Conservation (phyloP, 129 eudicot genomes). For the Saposhnikovia divaricata region DNA sequence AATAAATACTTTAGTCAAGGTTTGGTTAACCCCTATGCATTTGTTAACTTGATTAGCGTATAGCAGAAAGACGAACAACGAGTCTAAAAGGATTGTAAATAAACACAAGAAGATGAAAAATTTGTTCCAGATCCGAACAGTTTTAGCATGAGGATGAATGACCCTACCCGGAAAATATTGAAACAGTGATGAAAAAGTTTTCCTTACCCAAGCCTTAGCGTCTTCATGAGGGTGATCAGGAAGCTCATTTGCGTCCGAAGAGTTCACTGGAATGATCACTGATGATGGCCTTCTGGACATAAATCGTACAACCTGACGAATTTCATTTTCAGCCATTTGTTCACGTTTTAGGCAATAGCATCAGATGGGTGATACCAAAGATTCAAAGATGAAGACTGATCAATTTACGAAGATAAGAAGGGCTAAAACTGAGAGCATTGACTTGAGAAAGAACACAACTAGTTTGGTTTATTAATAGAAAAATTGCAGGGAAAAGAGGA, state of each 20-base stretch:
- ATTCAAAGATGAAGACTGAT: background rate
- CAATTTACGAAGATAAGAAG: background rate
- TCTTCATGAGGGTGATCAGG: conserved; percentile 38
- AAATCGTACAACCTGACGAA: conserved; percentile 16
- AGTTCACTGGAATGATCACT: conserved; percentile 36
- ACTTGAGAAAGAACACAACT: background rate
- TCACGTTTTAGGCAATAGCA: background rate
- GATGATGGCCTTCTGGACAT: conserved; percentile 42
- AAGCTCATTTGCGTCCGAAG: conserved; percentile 39
- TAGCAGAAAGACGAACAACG: conserved; percentile 58
- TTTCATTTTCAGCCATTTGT: conserved; percentile 25
- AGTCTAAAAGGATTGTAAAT: conserved; percentile 56
- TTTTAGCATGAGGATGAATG: conserved; percentile 65
- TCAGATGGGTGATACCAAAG: background rate
- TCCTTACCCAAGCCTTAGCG: conserved; percentile 50
- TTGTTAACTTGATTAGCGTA: conserved; percentile 37
- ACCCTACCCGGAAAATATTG: conserved; percentile 38
- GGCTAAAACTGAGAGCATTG: background rate
- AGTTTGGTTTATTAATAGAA: background rate
- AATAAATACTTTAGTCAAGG: conserved; percentile 49
- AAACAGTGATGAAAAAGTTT: conserved; percentile 30
- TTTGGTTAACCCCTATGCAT: conserved; percentile 58
- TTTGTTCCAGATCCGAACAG: conserved; percentile 63
- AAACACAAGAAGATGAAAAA: conserved; percentile 56
- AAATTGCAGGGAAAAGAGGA: background rate